These are phyloP conservation scores for Didymella pinodella DNA, from an alignment of 2,329 filamentous ascomycete genomes.

Conservation along the genomic window DNA sequence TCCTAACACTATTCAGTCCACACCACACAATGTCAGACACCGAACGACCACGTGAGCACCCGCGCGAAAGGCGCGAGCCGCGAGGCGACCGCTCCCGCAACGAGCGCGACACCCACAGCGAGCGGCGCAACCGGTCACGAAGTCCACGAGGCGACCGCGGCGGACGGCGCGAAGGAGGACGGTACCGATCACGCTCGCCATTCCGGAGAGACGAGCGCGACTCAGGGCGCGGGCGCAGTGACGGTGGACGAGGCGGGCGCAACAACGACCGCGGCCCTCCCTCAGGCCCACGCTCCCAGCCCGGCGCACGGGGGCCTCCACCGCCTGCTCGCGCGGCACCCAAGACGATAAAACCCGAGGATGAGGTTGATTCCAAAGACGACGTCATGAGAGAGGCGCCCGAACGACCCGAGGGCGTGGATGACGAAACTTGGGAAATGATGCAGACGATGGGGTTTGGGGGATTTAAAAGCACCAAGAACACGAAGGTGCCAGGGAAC, in stretches of 20 bases:
- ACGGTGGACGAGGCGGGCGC: conserved; percentile 22
- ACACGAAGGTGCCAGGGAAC: conserved; percentile 88
- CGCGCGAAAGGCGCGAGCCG: conserved; percentile 36
- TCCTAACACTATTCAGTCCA: background rate
- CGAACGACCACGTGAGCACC: conserved; percentile 36
- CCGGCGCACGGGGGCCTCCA: background rate
- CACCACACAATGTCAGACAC: conserved; percentile 32
- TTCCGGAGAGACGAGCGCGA: conserved; percentile 34
- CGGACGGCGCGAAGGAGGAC: conserved; percentile 29
- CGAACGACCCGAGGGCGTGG: conserved; percentile 52
- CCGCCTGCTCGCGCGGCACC: background rate
- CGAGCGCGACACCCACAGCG: conserved; percentile 31
- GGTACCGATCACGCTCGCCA: conserved; percentile 43
- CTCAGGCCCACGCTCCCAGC: background rate
- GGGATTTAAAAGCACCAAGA: conserved; percentile 84
- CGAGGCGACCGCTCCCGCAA: conserved; percentile 30
- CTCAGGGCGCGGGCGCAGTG: conserved; percentile 25
- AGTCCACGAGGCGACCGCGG: conserved; percentile 45
- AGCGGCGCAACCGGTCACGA: conserved; percentile 45
- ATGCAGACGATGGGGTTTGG: conserved; percentile 89
- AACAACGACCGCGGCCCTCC: conserved; percentile 26
- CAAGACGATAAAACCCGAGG: conserved; percentile 15
- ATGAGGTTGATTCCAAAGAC: conserved; percentile 30
- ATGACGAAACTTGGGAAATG: conserved; percentile 77
- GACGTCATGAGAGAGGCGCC: conserved; percentile 40